Percentiles rank a stretch among this genome's conserved stretches.
These are phyloP conservation scores for Ephemerocybe angulata DNA, from an alignment of 768 basidiomycete genomes.

Conservation along the genomic window DNA sequence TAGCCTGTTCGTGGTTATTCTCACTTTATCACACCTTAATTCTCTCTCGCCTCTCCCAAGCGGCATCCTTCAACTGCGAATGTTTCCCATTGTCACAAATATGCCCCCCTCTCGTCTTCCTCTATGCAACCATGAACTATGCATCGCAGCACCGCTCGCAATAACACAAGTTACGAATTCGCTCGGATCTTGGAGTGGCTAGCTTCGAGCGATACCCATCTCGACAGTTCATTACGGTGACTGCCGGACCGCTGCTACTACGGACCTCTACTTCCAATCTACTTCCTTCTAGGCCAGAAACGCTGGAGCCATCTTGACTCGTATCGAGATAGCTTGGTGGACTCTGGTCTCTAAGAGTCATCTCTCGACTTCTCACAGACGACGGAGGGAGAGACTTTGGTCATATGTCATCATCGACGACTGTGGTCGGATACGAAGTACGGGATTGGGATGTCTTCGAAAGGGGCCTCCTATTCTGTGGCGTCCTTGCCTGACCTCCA, in stretches of 20 bases:
- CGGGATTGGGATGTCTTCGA: conserved; percentile 2
- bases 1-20: not conserved
- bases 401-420: not conserved
- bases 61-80: not conserved
- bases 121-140: not conserved
- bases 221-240: conserved; percentile 3
- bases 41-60: not conserved
- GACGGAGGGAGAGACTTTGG: not conserved
- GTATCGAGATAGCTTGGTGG: not conserved
- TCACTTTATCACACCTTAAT: not conserved
- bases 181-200: not conserved
- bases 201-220: not conserved
- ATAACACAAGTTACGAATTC: not conserved
- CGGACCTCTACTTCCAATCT: not conserved
- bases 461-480: not conserved
- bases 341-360: not conserved
- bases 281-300: not conserved
- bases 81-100: not conserved
- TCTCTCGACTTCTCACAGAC: not conserved
- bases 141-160: not conserved
- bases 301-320: not conserved
- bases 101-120: not conserved
- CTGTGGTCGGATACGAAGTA: conserved; percentile 1
- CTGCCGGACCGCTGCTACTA: not conserved
- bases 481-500: too few species aligned